Conservation (phyloP, 2,329 filamentous ascomycete genomes). For the Colletotrichum coccodes region DNA sequence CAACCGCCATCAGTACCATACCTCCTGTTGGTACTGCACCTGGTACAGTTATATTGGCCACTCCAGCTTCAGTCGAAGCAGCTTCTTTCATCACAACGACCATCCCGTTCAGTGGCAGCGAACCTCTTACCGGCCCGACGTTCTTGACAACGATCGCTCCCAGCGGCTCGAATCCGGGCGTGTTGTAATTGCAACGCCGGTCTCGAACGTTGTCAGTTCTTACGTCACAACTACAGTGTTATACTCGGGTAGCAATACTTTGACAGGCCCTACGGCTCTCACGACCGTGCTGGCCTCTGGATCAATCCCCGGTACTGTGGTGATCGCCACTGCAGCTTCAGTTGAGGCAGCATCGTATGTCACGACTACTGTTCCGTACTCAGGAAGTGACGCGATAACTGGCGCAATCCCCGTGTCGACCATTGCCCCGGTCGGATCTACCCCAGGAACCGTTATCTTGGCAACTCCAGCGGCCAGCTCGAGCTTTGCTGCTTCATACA, state of each 20-base stretch:
- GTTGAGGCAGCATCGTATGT: neutral
- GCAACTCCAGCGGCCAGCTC: neutral
- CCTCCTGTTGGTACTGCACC: neutral
- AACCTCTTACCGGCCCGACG: neutral
- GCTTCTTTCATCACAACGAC: neutral
- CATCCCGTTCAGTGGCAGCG: neutral
- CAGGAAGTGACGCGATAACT: neutral
- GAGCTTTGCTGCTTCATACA: neutral
- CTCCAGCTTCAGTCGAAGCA: neutral
- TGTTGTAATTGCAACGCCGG: neutral
- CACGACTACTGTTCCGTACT: neutral
- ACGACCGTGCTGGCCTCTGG: neutral
- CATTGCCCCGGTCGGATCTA: neutral
- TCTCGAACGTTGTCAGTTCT: neutral
- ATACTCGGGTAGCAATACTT: neutral
- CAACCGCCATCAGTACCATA: neutral
- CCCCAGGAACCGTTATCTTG: neutral
- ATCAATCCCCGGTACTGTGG: neutral
- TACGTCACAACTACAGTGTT: neutral
- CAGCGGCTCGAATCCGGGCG: neutral
- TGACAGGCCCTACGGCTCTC: neutral
- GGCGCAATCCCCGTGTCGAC: neutral
- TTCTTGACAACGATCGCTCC: constrained; percentile 3
- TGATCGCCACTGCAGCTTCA: neutral
- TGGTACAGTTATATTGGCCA: neutral